A percentile compares a stretch with the other conserved stretches of the same genome.
Evolutionary conservation across 2,329 filamentous ascomycete genomes (phyloP).

Genomic region (Aspergillus fructus): DNA sequence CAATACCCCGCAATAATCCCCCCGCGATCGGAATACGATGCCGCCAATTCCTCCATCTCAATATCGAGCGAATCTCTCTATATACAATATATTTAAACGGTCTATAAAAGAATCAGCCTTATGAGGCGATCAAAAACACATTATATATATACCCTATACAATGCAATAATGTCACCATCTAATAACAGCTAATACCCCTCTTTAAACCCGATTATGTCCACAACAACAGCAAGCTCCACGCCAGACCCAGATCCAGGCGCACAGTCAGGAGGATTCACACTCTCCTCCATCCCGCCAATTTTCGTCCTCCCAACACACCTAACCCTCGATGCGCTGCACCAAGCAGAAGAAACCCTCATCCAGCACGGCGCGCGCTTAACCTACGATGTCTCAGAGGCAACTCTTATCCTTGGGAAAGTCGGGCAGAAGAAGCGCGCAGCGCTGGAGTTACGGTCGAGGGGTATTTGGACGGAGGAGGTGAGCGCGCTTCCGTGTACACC

Average conservation of each 20-base stretch:
- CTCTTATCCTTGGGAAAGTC: conserved; percentile 72
- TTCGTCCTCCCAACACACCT: conserved; percentile 74
- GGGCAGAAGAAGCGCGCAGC: conserved; percentile 67
- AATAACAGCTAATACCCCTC: background rate
- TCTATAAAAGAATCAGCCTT: background rate
- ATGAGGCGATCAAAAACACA: background rate
- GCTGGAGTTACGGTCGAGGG: conserved; percentile 72
- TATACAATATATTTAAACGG: background rate
- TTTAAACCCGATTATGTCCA: conserved; percentile 6
- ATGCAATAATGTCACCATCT: background rate
- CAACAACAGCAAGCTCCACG: conserved; percentile 21
- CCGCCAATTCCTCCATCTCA: background rate
- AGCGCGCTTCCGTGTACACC: background rate
- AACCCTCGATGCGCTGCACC: conserved; percentile 59
- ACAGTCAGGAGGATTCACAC: conserved; percentile 11
- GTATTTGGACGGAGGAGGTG: conserved; percentile 52
- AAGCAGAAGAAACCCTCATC: conserved; percentile 64
- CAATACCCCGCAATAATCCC: background rate
- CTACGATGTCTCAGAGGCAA: conserved; percentile 69
- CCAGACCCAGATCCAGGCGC: background rate
- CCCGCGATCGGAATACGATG: background rate
- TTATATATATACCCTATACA: background rate
- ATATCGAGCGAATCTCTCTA: background rate
- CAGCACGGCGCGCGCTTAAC: conserved; percentile 60
- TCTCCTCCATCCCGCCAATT: conserved; percentile 58